Evolutionary conservation across 805 yeast species (phyloP).

Genomic region (Debaryomyces maramus): DNA sequence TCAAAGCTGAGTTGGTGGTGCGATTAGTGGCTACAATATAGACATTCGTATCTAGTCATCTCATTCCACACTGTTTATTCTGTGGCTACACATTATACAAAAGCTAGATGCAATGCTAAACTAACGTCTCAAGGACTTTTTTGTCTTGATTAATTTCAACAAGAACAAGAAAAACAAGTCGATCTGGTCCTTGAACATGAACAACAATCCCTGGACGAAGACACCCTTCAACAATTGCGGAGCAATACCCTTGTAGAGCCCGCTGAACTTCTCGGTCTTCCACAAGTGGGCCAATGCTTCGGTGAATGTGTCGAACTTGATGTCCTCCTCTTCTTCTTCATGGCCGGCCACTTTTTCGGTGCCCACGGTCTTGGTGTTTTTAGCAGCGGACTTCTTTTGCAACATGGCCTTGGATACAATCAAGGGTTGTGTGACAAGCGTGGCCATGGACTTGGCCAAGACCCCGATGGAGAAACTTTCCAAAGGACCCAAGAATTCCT

Average conservation of each 20-base stretch:
- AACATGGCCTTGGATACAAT: conserved; percentile 82
- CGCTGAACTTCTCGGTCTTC: conserved; percentile 59
- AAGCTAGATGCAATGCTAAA: too few relatives aligned
- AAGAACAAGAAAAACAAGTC: conserved; percentile 40
- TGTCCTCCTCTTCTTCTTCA: conserved; percentile 33
- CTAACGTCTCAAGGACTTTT: conserved; percentile 1
- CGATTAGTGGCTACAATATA: too few relatives aligned
- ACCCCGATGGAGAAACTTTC: conserved; percentile 76
- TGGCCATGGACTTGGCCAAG: conserved; percentile 77
- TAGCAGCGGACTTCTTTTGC: conserved; percentile 46
- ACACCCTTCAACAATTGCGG: conserved; percentile 84
- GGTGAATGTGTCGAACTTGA: conserved; percentile 56
- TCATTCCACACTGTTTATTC: too few relatives aligned
- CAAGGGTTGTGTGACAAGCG: conserved; percentile 78
- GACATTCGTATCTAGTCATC: too few relatives aligned
- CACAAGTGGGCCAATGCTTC: conserved; percentile 62
- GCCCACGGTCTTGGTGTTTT: conserved; percentile 19
- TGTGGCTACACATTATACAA: too few relatives aligned
- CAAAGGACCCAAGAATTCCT: conserved; percentile 51
- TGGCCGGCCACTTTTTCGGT: conserved; percentile 19
- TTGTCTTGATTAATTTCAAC: conserved; percentile 27
- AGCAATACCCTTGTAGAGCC: conserved; percentile 76
- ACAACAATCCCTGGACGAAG: conserved; percentile 78
- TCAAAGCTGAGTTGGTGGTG: too few relatives aligned
- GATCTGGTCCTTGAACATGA: conserved; percentile 76